These are phyloP conservation scores for Phoma herbarum DNA, from an alignment of 2,329 filamentous ascomycete genomes.

Conservation along the genomic window DNA sequence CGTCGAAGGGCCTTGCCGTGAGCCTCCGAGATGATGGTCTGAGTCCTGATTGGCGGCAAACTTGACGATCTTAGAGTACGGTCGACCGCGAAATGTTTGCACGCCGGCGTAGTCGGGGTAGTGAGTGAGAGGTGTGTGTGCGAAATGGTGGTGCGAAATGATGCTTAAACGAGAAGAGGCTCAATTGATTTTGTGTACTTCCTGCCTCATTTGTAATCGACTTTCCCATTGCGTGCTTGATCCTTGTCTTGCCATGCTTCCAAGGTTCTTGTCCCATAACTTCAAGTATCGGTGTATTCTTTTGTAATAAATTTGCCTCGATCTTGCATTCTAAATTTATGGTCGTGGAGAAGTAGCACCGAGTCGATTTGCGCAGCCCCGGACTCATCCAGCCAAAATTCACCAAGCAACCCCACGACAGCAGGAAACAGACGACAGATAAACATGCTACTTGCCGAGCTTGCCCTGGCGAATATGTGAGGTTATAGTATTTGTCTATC, in stretches of 20 bases:
- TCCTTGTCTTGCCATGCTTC: constrained; percentile 4
- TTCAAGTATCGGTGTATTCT: too few relatives aligned
- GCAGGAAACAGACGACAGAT: background rate
- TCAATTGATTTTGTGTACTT: background rate
- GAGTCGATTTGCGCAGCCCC: background rate
- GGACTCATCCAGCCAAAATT: background rate
- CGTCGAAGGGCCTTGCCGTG: constrained; percentile 14
- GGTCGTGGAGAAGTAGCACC: background rate
- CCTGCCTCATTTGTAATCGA: constrained; percentile 22
- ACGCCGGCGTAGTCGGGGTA: background rate
- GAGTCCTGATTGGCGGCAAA: constrained; percentile 10
- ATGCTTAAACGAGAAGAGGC: constrained; percentile 15
- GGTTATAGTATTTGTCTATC: too few relatives aligned
- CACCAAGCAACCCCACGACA: background rate
- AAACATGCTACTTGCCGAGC: background rate
- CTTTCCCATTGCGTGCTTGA: constrained; percentile 11
- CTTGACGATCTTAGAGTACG: background rate
- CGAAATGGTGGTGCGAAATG: background rate
- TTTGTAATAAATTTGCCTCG: background rate
- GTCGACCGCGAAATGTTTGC: background rate
- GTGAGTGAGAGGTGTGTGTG: constrained; percentile 7
- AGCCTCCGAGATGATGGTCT: constrained; percentile 10
- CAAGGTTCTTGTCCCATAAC: background rate
- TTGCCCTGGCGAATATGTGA: background rate
- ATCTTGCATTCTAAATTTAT: background rate